Base-by-base conservation (phyloP, 108 stramenopile species). In the Parietichytrium sp. region DNA sequence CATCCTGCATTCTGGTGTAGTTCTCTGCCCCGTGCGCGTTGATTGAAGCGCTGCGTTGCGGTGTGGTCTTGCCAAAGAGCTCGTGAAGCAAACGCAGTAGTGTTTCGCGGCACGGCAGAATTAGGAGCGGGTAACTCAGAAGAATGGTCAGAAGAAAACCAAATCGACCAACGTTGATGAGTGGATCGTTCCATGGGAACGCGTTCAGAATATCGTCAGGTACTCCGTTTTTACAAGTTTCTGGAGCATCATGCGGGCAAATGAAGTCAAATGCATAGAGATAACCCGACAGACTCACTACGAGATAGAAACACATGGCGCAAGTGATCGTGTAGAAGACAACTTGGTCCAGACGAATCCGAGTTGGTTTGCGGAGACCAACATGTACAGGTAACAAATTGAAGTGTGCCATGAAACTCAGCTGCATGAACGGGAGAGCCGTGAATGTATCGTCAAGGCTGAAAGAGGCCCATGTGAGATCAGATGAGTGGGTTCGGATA, bases 161-260 rank as follows among this genome's bases (percentile, higher is more conserved):
- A n/a, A 8, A 33, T 33, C 61, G 61, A 25, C 61, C 61, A 8
- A 72, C 20, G 45, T 72, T 72, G 42, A 72, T 72, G 61, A 2
- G 61, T 10, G 20, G 38, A 25, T 72, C 61, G 45, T 72, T 20
- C 13, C 61, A 42, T 16, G 36, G 13, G 25, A 72, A 72, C 38
- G 61, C 61, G 25, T 72, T 72, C 23, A 72, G 61, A 27, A 72
- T 72, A 25, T 72, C 45, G 20, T 72, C 61, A n/a, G 61, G 61
- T 15, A 72, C 61, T n/a, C 45, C 45, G 20, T 72, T 42, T 15
- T 45, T 42, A 42, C 61, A 72, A 7, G 61, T 72, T n/a, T 33
- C 36, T 1, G 61, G 45, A 7, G 61, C 36, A 10, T 27, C 38
- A 33, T 33, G 1, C 10, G 36, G 38, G 61, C 61, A 72, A 33